A percentile compares a stretch with the other conserved stretches of the same genome.
phyloP scores from a whole-genome alignment of 2,329 filamentous ascomycete genomes.

The Beauveria rudraprayagi region DNA sequence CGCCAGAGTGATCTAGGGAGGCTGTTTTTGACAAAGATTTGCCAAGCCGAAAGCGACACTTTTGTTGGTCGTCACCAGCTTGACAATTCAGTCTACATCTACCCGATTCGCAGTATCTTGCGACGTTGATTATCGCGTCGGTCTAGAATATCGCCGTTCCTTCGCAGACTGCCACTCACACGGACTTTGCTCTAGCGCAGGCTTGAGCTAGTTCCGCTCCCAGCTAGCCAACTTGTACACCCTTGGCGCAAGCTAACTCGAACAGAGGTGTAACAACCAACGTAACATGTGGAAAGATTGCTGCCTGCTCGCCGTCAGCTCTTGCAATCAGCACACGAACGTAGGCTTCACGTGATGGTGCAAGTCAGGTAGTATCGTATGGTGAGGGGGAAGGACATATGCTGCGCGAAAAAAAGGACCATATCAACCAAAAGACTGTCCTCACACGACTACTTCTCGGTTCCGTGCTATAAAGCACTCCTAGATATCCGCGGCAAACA shows the following conservation, averaged over 20 bases:
- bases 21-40: not conserved
- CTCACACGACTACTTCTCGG: too few species aligned
- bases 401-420: not conserved
- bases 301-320: not conserved
- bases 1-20: not conserved
- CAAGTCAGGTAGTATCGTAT: not conserved
- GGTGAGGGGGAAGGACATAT: not conserved
- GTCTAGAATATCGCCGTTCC: too few species aligned
- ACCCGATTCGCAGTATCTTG: too few species aligned
- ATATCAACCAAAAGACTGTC: not conserved
- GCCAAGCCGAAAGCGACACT: not conserved
- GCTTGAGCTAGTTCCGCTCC: too few species aligned
- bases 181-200: not conserved
- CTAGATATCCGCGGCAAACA: not conserved
- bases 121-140: too few species aligned
- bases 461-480: not conserved
- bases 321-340: not conserved
- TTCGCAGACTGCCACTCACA: too few species aligned
- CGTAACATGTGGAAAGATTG: not conserved
- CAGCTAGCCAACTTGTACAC: not conserved
- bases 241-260: not conserved
- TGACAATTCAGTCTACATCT: too few species aligned
- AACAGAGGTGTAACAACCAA: not conserved
- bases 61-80: not conserved
- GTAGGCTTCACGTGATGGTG: slow-evolving; percentile 6